Percentiles rank a stretch among this genome's conserved stretches.
Evolutionary conservation across 2,329 filamentous ascomycete species (phyloP).

Genomic region (Aspergillaceae sp.): DNA sequence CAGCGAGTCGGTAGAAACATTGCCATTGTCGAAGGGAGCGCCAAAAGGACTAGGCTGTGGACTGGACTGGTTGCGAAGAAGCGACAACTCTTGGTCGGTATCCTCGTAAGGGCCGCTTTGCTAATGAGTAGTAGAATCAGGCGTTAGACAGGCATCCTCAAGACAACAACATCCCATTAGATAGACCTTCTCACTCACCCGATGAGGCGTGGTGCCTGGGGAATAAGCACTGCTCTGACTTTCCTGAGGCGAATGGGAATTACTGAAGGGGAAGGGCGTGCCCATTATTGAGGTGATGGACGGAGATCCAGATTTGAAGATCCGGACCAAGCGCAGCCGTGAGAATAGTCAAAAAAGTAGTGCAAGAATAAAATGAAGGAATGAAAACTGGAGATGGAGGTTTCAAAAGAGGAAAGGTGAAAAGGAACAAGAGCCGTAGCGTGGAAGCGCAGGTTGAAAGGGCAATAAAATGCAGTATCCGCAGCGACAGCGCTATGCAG

Average conservation of each 20-base stretch:
- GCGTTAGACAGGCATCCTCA: neutral
- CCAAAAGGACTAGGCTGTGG: conserved; percentile 34
- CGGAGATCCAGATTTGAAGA: neutral
- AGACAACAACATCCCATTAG: neutral
- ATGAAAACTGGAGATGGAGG: neutral
- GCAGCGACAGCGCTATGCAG: neutral
- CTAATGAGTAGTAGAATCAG: neutral
- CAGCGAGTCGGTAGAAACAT: conserved; percentile 29
- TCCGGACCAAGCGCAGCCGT: neutral
- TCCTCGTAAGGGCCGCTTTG: neutral
- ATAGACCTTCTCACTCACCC: neutral
- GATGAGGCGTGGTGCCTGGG: neutral
- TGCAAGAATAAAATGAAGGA: neutral
- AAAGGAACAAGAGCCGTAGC: neutral
- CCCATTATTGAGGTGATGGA: neutral
- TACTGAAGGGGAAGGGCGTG: neutral
- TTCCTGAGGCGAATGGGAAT: neutral
- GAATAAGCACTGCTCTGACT: neutral
- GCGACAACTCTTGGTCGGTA: neutral
- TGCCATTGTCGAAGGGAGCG: conserved; percentile 41
- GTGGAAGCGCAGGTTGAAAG: too few species aligned
- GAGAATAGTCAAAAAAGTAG: too few species aligned
- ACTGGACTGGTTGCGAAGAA: neutral
- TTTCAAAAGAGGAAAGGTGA: neutral
- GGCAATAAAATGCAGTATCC: neutral